Conservation (phyloP, 495 filamentous ascomycete species). For the Neurospora pannonica region DNA sequence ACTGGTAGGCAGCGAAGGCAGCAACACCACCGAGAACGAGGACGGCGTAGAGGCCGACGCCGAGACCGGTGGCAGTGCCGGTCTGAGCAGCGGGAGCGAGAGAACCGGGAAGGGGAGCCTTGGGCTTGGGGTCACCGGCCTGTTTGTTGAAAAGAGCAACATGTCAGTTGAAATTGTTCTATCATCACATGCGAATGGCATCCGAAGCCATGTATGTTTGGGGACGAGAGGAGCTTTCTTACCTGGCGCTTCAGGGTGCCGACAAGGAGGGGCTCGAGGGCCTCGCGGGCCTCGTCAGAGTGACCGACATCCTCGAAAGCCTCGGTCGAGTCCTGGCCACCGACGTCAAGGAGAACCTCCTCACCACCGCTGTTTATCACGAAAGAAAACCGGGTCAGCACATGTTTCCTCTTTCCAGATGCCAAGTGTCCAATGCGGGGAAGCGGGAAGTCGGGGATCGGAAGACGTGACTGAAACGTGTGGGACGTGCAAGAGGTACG, state of each 20-base stretch:
- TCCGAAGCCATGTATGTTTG: not conserved
- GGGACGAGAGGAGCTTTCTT: slow-evolving; percentile 22
- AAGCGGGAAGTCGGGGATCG: not conserved
- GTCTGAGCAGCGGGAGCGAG: slow-evolving; percentile 41
- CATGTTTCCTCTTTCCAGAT: not conserved
- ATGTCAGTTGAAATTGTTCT: slow-evolving; percentile 4
- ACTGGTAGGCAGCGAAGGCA: slow-evolving; percentile 82
- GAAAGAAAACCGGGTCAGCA: slow-evolving; percentile 7
- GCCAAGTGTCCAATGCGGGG: slow-evolving; percentile 1
- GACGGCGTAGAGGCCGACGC: slow-evolving; percentile 75
- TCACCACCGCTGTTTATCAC: slow-evolving; percentile 70
- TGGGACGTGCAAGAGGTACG: not conserved
- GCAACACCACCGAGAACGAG: slow-evolving; percentile 65
- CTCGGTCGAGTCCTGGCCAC: slow-evolving; percentile 92
- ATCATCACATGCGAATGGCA: not conserved
- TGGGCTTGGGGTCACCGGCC: slow-evolving; percentile 78
- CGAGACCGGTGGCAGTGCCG: slow-evolving; percentile 45
- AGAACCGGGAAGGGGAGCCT: slow-evolving; percentile 36
- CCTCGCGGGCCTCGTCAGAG: slow-evolving; percentile 96
- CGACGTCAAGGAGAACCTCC: slow-evolving; percentile 95
- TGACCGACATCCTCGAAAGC: slow-evolving; percentile 99
- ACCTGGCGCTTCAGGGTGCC: slow-evolving; percentile 82
- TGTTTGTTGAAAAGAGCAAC: slow-evolving; percentile 27
- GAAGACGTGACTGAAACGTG: not conserved
- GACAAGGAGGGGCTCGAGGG: slow-evolving; percentile 69